Conservation (phyloP, 2,329 filamentous ascomycete species). For the Elsinoe arachidis region DNA sequence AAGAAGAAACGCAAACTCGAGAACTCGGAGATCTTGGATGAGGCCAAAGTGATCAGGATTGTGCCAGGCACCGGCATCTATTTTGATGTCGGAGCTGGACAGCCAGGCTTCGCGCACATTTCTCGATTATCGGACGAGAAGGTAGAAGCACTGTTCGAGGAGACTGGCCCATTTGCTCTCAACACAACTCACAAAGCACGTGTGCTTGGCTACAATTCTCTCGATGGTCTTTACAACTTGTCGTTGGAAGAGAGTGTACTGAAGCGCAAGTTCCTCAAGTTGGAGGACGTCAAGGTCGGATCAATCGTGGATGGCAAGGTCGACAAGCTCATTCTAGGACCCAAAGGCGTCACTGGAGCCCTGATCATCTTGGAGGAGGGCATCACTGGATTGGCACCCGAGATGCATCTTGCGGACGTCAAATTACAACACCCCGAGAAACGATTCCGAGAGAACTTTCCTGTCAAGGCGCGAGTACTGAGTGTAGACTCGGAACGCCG, state of each 20-base stretch:
- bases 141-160: conserved; percentile 70
- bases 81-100: conserved; percentile 58
- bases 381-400: conserved; percentile 79
- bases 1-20: conserved; percentile 45
- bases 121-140: conserved; percentile 86
- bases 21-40: conserved; percentile 66
- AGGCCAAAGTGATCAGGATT: conserved; percentile 71
- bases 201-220: conserved; percentile 73
- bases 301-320: conserved; percentile 73
- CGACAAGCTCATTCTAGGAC: conserved; percentile 72
- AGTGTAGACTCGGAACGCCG: conserved; percentile 68
- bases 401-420: conserved; percentile 81
- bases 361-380: conserved; percentile 78
- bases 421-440: conserved; percentile 86
- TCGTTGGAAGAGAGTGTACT: conserved; percentile 76
- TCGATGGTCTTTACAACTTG: conserved; percentile 78
- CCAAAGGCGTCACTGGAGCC: conserved; percentile 69
- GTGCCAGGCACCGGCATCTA: conserved; percentile 76
- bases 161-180: conserved; percentile 67
- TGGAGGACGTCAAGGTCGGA: conserved; percentile 81
- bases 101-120: conserved; percentile 88
- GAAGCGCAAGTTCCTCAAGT: conserved; percentile 79
- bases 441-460: conserved; percentile 82
- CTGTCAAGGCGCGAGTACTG: conserved; percentile 76
- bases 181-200: conserved; percentile 73